These are phyloP conservation scores for Onygena corvina DNA, from an alignment of 2,329 filamentous ascomycete genomes.

Conservation along the genomic window DNA sequence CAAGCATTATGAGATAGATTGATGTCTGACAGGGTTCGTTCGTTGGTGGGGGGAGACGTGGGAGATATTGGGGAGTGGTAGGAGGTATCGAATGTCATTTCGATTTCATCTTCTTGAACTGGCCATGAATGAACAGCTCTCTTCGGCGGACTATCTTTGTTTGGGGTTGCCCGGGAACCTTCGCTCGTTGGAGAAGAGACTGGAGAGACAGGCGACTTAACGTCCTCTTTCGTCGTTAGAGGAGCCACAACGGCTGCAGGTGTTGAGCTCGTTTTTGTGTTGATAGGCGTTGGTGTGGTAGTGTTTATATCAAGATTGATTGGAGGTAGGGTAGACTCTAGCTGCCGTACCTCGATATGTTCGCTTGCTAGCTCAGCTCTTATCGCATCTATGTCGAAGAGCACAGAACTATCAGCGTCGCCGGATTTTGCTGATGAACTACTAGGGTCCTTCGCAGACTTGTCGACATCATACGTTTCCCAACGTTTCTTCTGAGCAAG, in stretches of 20 bases:
- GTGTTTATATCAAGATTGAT: constrained; percentile 61
- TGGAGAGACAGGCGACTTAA: background rate
- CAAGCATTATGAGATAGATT: constrained; percentile 46
- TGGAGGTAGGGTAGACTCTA: constrained; percentile 76
- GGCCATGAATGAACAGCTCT: constrained; percentile 5
- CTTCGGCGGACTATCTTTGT: background rate
- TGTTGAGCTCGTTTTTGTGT: background rate
- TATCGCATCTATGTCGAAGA: constrained; percentile 95
- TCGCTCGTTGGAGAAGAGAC: background rate
- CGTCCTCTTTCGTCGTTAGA: background rate
- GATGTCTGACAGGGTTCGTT: background rate
- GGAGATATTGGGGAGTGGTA: constrained; percentile 34
- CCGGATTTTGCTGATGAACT: constrained; percentile 22
- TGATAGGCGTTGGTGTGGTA: constrained; percentile 11
- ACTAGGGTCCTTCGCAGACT: constrained; percentile 22
- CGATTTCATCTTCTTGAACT: constrained; percentile 32
- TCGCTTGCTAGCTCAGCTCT: constrained; percentile 69
- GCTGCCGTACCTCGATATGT: constrained; percentile 59
- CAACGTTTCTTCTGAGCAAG: constrained; percentile 68
- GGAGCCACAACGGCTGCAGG: background rate
- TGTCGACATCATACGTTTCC: constrained; percentile 77
- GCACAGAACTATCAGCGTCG: constrained; percentile 41
- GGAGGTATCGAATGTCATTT: constrained; percentile 61
- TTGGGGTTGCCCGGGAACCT: background rate
- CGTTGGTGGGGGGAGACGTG: background rate